phyloP scores from a whole-genome alignment of 2,329 filamentous ascomycete species.

The Fusarium algeriense region DNA sequence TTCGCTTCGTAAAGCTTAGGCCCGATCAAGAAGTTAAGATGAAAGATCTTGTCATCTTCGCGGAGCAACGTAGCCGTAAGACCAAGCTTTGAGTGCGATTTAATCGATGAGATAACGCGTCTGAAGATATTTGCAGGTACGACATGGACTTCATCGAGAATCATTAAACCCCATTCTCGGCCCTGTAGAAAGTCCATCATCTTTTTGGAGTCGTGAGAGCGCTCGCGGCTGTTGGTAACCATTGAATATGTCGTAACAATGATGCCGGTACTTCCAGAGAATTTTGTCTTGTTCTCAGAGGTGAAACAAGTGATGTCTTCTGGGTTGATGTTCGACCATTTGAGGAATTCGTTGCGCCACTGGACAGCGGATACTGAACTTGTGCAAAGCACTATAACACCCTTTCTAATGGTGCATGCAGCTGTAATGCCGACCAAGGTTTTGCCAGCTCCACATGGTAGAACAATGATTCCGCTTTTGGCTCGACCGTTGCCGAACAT shows the following conservation, averaged over 20 bases:
- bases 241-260: conserved; percentile 99
- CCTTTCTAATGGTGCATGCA: conserved; percentile 98
- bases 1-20: conserved; percentile 98
- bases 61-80: conserved; percentile 92
- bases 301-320: conserved; percentile 96
- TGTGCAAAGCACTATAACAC: conserved; percentile 94
- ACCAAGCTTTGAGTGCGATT: conserved; percentile 94
- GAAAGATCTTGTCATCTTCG: conserved; percentile 98
- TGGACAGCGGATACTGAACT: conserved; percentile 98
- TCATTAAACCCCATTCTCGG: conserved; percentile 97
- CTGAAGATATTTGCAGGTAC: conserved; percentile 98
- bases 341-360: conserved; percentile 95
- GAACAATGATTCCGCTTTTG: conserved; percentile 95
- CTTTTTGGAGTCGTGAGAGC: conserved; percentile 92
- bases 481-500: conserved; percentile 99
- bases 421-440: conserved; percentile 98
- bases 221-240: conserved; percentile 87
- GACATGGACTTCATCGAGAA: conserved; percentile 97
- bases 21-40: conserved; percentile 96
- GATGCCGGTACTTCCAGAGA: conserved; percentile 89
- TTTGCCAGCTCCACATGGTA: conserved; percentile 97
- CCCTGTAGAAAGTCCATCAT: conserved; percentile 95
- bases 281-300: conserved; percentile 83
- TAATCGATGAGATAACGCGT: conserved; percentile 91
- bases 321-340: conserved; percentile 96